phyloP scores from a whole-genome alignment of 2,329 filamentous ascomycete genomes.

The Incumbomyces delicatus region DNA sequence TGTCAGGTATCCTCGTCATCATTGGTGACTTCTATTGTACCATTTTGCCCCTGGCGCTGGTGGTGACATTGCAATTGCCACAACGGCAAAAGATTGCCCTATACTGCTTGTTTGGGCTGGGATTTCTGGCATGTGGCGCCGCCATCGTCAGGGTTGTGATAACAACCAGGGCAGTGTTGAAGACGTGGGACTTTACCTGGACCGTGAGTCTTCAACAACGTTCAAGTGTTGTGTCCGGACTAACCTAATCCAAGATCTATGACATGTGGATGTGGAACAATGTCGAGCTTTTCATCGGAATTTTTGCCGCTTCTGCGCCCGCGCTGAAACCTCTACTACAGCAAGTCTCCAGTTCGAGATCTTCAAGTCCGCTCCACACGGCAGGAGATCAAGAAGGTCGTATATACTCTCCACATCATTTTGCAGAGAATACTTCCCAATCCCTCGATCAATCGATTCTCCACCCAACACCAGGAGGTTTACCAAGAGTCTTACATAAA shows the following conservation, averaged over 20 bases:
- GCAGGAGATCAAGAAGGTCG: too few species aligned
- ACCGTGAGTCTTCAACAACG: too few species aligned
- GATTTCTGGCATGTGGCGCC: neutral
- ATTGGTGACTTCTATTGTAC: conserved; percentile 20
- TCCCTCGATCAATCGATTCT: too few species aligned
- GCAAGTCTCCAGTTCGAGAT: neutral
- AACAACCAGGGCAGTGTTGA: conserved; percentile 15
- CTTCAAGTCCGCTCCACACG: neutral
- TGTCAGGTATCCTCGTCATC: conserved; percentile 15
- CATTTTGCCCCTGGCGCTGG: conserved; percentile 16
- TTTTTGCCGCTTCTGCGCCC: conserved; percentile 24
- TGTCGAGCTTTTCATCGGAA: conserved; percentile 24
- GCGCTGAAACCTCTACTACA: conserved; percentile 24
- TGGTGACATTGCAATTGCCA: conserved; percentile 15
- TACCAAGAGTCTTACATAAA: too few species aligned
- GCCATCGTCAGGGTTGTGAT: conserved; percentile 10
- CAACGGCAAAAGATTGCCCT: conserved; percentile 15
- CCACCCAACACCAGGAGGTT: too few species aligned
- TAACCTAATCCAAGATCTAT: conserved; percentile 7
- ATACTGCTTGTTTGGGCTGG: neutral
- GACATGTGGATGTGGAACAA: conserved; percentile 23
- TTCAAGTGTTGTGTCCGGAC: too few species aligned
- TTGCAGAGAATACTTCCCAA: too few species aligned
- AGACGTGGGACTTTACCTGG: conserved; percentile 18
- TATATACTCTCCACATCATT: too few species aligned